Percentiles rank a stretch among this genome's conserved stretches.
Conservation (phyloP, 345 rosid species). For the Eucalyptus regnans region DNA sequence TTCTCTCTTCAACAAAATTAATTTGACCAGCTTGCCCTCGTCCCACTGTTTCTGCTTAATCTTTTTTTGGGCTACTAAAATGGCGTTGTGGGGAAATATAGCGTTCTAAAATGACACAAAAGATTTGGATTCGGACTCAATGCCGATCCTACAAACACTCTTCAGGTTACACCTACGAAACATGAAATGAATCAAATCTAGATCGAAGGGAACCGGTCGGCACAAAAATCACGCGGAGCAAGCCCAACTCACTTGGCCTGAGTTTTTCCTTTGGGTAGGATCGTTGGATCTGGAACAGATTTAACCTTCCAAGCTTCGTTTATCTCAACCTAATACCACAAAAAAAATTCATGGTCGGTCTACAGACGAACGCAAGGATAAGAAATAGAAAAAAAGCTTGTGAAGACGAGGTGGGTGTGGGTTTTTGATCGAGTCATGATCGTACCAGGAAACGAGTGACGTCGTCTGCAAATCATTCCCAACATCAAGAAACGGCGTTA, state of each 20-base stretch:
- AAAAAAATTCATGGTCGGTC: background rate
- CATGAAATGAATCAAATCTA: background rate
- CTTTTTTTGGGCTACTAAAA: background rate
- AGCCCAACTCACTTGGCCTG: constrained; percentile 46
- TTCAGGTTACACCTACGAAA: background rate
- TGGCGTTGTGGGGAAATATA: background rate
- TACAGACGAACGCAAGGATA: background rate
- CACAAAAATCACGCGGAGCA: background rate
- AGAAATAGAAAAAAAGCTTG: background rate
- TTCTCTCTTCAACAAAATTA: background rate
- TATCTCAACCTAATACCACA: constrained; percentile 45
- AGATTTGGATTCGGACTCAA: background rate
- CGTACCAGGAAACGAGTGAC: constrained; percentile 71
- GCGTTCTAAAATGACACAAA: background rate
- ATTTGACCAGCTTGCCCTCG: background rate
- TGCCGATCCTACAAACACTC: background rate
- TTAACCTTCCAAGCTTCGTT: constrained; percentile 78
- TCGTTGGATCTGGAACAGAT: constrained; percentile 40
- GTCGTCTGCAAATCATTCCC: constrained; percentile 42
- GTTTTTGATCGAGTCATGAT: background rate
- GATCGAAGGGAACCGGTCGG: background rate
- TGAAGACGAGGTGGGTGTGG: background rate
- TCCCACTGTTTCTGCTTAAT: background rate
- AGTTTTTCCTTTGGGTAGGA: constrained; percentile 57
- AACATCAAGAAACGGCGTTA: background rate